Evolutionary conservation across 192 early-diverging fungal genomes (phyloP), one percentile per base, ranked within the genome.

Genomic region (Gorgonomyces haynaldii): DNA sequence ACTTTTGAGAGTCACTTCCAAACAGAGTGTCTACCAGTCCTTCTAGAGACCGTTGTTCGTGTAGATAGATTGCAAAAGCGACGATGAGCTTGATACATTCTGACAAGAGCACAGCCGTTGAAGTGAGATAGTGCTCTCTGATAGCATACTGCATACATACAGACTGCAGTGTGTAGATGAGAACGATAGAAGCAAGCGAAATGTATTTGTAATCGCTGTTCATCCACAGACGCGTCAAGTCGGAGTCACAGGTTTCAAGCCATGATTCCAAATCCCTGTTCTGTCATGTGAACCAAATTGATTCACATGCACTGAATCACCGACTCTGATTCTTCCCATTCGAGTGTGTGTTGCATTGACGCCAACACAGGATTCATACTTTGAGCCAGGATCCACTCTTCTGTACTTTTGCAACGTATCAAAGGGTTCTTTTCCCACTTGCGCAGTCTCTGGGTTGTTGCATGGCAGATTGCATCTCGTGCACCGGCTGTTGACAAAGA

Each of bases 401-500:
- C 70, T 42, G 34, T 44, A 60, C 19, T 54, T 19, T 56, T 56
- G 58, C 26, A 71, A 16, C 8, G 53, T 60, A 2, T 44, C 40
- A 10, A 51, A 29, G 8, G 61, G 45, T 21, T 70, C 62, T 5
- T 23, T 40, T 20, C 45, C 42, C 6, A 35, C 12, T 1, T 48
- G 24, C 8, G 58, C 70, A 3, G 46, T 67, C 20, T n/a, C 26
- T 1, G 56, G 38, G 36, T 70, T 51, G 34, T 64, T 64, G 27
- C 37, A 48, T 1, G 67, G 60, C 37, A 73, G 35, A 6, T 23
- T n/a, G 55, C 70, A 73, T 13, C 70, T 45, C 15, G 64, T 56
- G 37, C 67, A 70, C 1, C 64, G 54, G 4, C 36, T 50, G 22
- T 44, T 40, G 17, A 73, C 46, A 43, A 46, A 49, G 17, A 73